Evolutionary conservation across 805 yeast genomes (phyloP).

Genomic region (Ogataea philodendri): DNA sequence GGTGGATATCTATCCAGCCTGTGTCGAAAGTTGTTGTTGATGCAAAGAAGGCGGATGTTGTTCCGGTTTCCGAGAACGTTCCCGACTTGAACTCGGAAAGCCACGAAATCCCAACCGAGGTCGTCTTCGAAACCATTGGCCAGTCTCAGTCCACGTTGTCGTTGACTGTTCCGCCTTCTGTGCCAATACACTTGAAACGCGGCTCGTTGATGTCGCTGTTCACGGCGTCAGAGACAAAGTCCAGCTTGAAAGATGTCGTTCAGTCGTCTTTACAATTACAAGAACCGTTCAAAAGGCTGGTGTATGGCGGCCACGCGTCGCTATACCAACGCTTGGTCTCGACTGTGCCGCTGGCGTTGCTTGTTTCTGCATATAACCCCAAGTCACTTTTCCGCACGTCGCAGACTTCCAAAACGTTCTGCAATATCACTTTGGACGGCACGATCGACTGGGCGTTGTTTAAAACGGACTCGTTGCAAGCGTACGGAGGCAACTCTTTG

Average conservation of each 20-base stretch:
- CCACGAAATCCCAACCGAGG: slow-evolving; percentile 15
- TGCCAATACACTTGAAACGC: slow-evolving; percentile 48
- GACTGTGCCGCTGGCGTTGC: slow-evolving; percentile 44
- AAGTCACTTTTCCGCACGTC: slow-evolving; percentile 12
- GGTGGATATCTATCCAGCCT: slow-evolving; percentile 20
- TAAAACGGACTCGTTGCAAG: slow-evolving; percentile 45
- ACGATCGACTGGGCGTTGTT: slow-evolving; percentile 61
- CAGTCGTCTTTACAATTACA: slow-evolving; percentile 33
- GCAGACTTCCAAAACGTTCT: slow-evolving; percentile 38
- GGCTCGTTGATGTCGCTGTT: slow-evolving; percentile 52
- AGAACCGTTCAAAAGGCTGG: slow-evolving; percentile 41
- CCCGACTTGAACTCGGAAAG: slow-evolving; percentile 11
- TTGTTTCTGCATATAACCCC: slow-evolving; percentile 39
- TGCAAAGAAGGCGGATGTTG: not conserved
- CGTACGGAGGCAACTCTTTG: slow-evolving; percentile 53
- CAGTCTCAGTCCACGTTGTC: slow-evolving; percentile 47
- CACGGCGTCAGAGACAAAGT: slow-evolving; percentile 17
- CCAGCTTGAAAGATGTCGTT: slow-evolving; percentile 14
- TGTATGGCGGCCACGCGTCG: slow-evolving; percentile 44
- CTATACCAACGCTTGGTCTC: slow-evolving; percentile 48
- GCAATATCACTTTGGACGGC: slow-evolving; percentile 52
- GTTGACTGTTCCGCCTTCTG: slow-evolving; percentile 56
- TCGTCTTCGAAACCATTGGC: slow-evolving; percentile 45
- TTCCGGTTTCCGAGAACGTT: slow-evolving; percentile 14
- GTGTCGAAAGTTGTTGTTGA: slow-evolving; percentile 13